A percentile compares a stretch with the other conserved stretches of the same genome.
Evolutionary conservation across 2,329 filamentous ascomycete genomes (phyloP).

Genomic region (Fusarium decemcellulare): DNA sequence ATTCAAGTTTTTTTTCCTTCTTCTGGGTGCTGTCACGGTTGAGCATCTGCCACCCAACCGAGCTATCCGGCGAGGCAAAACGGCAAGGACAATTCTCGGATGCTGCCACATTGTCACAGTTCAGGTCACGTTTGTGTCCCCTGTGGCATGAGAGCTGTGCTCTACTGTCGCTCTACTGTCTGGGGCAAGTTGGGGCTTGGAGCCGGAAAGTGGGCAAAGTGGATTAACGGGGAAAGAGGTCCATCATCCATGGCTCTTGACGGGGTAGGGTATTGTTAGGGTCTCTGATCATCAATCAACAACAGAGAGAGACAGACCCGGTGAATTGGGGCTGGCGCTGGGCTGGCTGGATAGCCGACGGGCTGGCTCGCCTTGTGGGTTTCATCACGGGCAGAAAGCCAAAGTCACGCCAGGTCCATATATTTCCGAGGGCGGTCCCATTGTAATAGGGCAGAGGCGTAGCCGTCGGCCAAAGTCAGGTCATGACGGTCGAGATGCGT

Average conservation of each 20-base stretch:
- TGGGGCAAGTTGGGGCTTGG: background rate
- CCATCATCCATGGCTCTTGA: too few relatives aligned
- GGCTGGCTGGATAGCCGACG: conserved; percentile 2
- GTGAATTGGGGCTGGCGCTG: background rate
- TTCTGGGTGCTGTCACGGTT: conserved; percentile 24
- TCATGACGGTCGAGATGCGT: conserved; percentile 4
- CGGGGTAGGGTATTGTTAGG: too few relatives aligned
- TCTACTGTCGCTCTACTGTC: too few relatives aligned
- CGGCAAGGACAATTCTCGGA: background rate
- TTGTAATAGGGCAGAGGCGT: conserved; percentile 37
- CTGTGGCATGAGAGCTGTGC: background rate
- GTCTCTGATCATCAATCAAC: too few relatives aligned
- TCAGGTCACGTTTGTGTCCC: conserved; percentile 26
- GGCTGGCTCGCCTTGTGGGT: background rate
- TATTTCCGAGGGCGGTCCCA: conserved; percentile 10
- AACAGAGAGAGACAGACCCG: background rate
- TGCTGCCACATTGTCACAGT: conserved; percentile 12
- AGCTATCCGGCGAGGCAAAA: conserved; percentile 29
- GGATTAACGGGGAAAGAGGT: too few relatives aligned
- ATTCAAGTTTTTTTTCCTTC: background rate
- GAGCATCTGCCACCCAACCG: conserved; percentile 33
- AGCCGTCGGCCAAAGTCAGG: conserved; percentile 20
- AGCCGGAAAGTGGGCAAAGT: background rate
- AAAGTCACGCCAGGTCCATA: conserved; percentile 40
- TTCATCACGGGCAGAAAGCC: conserved; percentile 17